phyloP scores from a whole-genome alignment of 306 rosid genomes.

The Inga oerstediana region DNA sequence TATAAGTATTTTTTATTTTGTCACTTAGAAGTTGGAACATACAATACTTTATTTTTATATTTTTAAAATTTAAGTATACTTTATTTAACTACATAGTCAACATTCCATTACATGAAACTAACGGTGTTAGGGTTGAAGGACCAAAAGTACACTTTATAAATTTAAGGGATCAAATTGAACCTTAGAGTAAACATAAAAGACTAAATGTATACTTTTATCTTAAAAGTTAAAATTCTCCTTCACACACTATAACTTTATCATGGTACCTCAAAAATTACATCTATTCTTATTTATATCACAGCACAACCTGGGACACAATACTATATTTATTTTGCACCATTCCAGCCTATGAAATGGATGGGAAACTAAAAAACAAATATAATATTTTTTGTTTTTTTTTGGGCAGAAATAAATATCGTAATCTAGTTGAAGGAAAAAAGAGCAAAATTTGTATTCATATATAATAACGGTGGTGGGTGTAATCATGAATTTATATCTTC shows the following conservation, averaged over 20 bases:
- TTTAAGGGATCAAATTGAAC: too few species aligned
- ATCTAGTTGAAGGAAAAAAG: not conserved
- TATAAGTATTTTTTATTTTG: too few species aligned
- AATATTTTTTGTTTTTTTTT: too few species aligned
- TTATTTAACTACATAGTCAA: too few species aligned
- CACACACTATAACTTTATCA: not conserved
- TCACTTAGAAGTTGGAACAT: too few species aligned
- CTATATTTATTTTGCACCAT: not conserved
- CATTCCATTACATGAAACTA: too few species aligned
- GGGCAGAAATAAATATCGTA: not conserved
- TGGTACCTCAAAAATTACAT: not conserved
- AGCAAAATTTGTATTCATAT: conserved; percentile 35
- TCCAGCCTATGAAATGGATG: not conserved
- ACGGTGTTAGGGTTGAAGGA: too few species aligned
- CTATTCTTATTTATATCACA: not conserved
- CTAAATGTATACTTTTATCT: too few species aligned
- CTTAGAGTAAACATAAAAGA: too few species aligned
- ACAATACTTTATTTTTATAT: too few species aligned
- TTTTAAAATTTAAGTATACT: too few species aligned
- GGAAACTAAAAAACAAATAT: not conserved
- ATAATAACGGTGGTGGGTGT: not conserved
- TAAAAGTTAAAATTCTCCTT: not conserved
- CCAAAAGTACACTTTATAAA: too few species aligned
- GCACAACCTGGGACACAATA: not conserved
- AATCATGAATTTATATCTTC: conserved; percentile 22